These are phyloP conservation scores for Aspergillus chevalieri DNA, from an alignment of 2,329 filamentous ascomycete species.

Conservation along the genomic window DNA sequence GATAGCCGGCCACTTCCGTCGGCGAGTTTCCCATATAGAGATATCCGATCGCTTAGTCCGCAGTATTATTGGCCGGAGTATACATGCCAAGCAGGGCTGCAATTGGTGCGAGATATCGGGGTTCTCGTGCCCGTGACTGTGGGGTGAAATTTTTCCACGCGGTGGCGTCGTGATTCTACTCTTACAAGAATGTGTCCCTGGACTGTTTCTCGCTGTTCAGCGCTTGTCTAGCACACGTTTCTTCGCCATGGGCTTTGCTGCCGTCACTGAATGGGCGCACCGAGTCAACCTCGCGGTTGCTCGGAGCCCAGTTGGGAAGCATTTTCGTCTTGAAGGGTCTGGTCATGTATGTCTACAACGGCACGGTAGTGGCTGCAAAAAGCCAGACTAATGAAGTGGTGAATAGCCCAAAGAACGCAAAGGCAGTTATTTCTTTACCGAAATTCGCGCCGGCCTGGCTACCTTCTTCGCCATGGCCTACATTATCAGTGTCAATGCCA, in stretches of 20 bases:
- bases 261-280: slow-evolving; percentile 11
- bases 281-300: slow-evolving; percentile 47
- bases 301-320: slow-evolving; percentile 58
- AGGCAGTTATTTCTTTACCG: slow-evolving; percentile 72
- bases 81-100: too few relatives aligned
- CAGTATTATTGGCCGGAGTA: too few relatives aligned
- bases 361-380: not conserved
- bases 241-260: slow-evolving; percentile 8
- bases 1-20: too few relatives aligned
- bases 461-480: slow-evolving; percentile 79
- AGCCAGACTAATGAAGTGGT: slow-evolving; percentile 2
- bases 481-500: slow-evolving; percentile 63
- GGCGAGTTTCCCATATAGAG: too few relatives aligned
- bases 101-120: too few relatives aligned
- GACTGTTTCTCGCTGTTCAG: too few relatives aligned
- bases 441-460: slow-evolving; percentile 74
- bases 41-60: too few relatives aligned
- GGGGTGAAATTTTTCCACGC: too few relatives aligned
- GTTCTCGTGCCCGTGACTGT: too few relatives aligned
- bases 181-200: too few relatives aligned
- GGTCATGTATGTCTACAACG: slow-evolving; percentile 61
- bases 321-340: slow-evolving; percentile 74
- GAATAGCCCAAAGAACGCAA: slow-evolving; percentile 62
- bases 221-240: too few relatives aligned
- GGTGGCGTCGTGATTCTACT: too few relatives aligned